These are phyloP conservation scores for Pholiota molesta DNA, from an alignment of 768 basidiomycete species.

Conservation along the genomic window DNA sequence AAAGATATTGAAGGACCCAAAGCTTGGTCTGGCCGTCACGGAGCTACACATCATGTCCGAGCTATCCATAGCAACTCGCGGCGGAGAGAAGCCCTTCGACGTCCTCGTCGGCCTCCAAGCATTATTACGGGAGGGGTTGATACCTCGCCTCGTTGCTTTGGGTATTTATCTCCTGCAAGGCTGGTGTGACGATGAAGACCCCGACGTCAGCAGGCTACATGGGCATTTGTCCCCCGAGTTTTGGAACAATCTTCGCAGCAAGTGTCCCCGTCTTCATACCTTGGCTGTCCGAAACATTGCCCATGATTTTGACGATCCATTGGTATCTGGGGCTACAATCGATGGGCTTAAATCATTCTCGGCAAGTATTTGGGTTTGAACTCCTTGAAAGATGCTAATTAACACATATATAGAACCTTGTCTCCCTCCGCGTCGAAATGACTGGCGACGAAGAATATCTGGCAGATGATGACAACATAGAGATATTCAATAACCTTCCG, in stretches of 20 bases:
- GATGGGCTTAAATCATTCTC: not conserved
- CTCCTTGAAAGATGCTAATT: not conserved
- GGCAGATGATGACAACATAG: not conserved
- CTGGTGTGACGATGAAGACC: not conserved
- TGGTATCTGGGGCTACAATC: not conserved
- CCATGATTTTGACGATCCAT: not conserved
- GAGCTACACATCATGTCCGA: slow-evolving; percentile 19
- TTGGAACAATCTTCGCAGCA: not conserved
- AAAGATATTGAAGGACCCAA: slow-evolving; percentile 11
- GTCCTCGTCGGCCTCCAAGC: slow-evolving; percentile 8
- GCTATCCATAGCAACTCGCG: slow-evolving; percentile 4
- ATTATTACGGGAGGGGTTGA: not conserved
- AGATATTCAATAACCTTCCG: not conserved
- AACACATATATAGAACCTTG: not conserved
- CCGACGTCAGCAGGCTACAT: not conserved
- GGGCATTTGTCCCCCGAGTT: not conserved
- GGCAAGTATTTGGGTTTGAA: not conserved
- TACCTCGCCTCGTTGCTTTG: slow-evolving; percentile 12
- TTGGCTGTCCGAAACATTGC: not conserved
- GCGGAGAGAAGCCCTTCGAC: not conserved
- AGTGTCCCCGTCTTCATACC: not conserved
- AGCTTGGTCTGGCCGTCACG: slow-evolving; percentile 11
- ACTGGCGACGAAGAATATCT: not conserved
- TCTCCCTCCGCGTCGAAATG: not conserved
- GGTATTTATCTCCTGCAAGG: not conserved